Percentiles rank a stretch among this genome's conserved stretches.
Evolutionary conservation across 306 rosid genomes (phyloP).

Genomic region (Cicer arietinum): DNA sequence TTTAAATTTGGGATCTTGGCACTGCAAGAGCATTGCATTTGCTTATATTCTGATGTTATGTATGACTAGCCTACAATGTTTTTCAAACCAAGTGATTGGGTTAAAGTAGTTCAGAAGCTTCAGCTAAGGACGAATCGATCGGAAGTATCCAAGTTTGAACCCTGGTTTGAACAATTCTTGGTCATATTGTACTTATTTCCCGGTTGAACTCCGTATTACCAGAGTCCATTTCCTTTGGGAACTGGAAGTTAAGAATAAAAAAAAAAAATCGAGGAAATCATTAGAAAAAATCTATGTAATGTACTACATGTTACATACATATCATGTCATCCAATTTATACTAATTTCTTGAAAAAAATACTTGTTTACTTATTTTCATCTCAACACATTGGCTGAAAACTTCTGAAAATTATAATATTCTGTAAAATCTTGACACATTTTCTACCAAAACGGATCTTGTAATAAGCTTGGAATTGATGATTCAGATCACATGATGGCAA

Average conservation of each 20-base stretch:
- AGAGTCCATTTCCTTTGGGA: too few species aligned
- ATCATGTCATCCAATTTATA: constrained; percentile 16
- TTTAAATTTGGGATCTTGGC: constrained; percentile 15
- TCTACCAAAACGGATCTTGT: background rate
- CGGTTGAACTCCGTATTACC: too few species aligned
- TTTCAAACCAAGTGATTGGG: background rate
- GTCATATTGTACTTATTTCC: too few species aligned
- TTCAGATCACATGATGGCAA: constrained; percentile 98
- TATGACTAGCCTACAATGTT: background rate
- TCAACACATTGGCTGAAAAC: constrained; percentile 21
- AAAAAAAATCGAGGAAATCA: background rate
- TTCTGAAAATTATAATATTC: constrained; percentile 17
- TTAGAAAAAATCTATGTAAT: background rate
- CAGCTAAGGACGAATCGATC: too few species aligned
- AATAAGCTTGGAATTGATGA: constrained; percentile 39
- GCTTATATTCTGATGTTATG: constrained; percentile 28
- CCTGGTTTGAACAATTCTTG: too few species aligned
- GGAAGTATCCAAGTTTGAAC: too few species aligned
- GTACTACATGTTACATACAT: constrained; percentile 2
- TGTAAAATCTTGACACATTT: constrained; percentile 1
- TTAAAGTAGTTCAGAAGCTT: too few species aligned
- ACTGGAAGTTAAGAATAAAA: too few species aligned
- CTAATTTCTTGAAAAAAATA: constrained; percentile 26
- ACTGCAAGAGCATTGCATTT: background rate
- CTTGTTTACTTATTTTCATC: constrained; percentile 7